Percentiles rank a stretch among this genome's conserved stretches.
Evolutionary conservation across 2,329 filamentous ascomycete species (phyloP).

Genomic region (Fusarium continuum): DNA sequence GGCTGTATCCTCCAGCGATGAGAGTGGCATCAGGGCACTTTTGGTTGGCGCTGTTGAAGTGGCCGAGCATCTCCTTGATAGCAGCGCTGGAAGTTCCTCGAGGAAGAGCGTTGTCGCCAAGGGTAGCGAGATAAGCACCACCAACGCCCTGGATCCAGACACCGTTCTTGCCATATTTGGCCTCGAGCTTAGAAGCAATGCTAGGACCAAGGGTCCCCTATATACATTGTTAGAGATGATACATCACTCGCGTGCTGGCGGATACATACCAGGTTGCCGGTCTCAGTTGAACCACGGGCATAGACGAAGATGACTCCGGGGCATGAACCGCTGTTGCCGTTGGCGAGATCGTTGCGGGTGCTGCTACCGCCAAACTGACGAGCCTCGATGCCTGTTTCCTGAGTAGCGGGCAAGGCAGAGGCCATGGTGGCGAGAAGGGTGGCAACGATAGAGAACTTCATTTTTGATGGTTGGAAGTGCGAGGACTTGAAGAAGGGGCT

Average conservation of each 20-base stretch:
- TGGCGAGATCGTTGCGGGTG: conserved; percentile 44
- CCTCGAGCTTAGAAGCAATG: conserved; percentile 44
- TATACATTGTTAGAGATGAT: background rate
- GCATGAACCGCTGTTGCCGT: conserved; percentile 45
- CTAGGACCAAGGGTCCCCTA: conserved; percentile 47
- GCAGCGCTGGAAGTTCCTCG: conserved; percentile 49
- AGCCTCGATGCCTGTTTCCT: conserved; percentile 15
- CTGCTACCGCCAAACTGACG: conserved; percentile 23
- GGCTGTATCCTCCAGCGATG: conserved; percentile 53
- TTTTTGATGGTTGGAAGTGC: background rate
- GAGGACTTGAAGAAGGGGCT: background rate
- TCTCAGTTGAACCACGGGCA: conserved; percentile 52
- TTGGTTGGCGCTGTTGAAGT: conserved; percentile 51
- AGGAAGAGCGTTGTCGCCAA: conserved; percentile 51
- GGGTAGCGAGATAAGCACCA: conserved; percentile 49
- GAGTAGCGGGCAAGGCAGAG: conserved; percentile 21
- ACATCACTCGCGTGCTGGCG: background rate
- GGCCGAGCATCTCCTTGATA: conserved; percentile 53
- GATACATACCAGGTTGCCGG: conserved; percentile 50
- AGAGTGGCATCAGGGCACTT: conserved; percentile 57
- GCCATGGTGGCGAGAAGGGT: conserved; percentile 31
- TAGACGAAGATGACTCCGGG: conserved; percentile 52
- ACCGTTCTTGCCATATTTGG: conserved; percentile 35
- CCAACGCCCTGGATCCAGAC: conserved; percentile 58
- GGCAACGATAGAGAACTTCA: conserved; percentile 32